phyloP scores from a whole-genome alignment of 495 filamentous ascomycete genomes.

The Staphylotrichum tortipilum region DNA sequence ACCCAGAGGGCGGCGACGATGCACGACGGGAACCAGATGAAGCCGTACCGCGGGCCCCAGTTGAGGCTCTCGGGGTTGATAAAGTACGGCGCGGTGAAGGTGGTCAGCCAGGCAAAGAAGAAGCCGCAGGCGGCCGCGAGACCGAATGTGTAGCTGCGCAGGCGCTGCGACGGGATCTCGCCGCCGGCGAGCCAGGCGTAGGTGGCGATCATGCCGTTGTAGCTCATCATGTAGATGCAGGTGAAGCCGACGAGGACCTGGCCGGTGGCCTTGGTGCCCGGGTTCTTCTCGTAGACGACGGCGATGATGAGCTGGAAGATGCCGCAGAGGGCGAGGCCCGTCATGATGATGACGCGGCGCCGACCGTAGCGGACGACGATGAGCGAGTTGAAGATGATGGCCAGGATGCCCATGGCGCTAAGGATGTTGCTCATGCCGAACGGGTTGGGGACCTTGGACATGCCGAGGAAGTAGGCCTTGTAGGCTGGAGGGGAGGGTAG shows the following conservation, averaged over 20 bases:
- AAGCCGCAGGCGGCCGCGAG: constrained; percentile 47
- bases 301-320: constrained; percentile 48
- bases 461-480: constrained; percentile 58
- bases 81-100: constrained; percentile 54
- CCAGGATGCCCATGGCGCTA: constrained; percentile 46
- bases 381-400: constrained; percentile 45
- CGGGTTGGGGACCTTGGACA: constrained; percentile 50
- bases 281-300: constrained; percentile 42
- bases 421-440: constrained; percentile 53
- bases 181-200: constrained; percentile 56
- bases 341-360: constrained; percentile 44
- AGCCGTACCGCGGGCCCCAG: constrained; percentile 51
- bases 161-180: constrained; percentile 47
- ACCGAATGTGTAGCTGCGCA: constrained; percentile 51
- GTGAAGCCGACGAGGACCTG: constrained; percentile 47
- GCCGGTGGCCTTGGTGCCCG: constrained; percentile 38
- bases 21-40: constrained; percentile 44
- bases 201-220: constrained; percentile 47
- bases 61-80: constrained; percentile 49
- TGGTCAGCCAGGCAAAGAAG: constrained; percentile 48
- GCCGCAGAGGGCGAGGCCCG: constrained; percentile 46
- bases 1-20: constrained; percentile 32
- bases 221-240: constrained; percentile 48
- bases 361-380: constrained; percentile 48
- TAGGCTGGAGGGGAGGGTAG: constrained; percentile 31